These are phyloP conservation scores for Basipetospora chlamydospora DNA, from an alignment of 2,329 filamentous ascomycete genomes.

Conservation along the genomic window DNA sequence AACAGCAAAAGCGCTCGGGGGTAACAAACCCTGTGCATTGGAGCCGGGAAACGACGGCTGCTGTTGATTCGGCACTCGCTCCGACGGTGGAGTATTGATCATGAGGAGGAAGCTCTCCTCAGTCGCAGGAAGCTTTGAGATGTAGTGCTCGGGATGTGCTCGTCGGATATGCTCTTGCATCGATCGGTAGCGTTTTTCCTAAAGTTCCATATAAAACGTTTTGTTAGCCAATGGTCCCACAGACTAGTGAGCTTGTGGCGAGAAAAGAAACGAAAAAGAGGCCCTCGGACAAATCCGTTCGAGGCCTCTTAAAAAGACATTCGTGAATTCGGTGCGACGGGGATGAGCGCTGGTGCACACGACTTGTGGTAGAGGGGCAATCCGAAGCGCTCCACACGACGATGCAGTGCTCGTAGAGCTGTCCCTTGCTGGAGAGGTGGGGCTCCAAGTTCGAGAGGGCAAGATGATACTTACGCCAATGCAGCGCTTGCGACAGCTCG, in stretches of 20 bases:
- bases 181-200: conserved; percentile 93
- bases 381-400: too few relatives aligned
- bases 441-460: too few relatives aligned
- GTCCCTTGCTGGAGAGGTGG: too few relatives aligned
- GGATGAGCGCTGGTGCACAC: too few relatives aligned
- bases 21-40: conserved; percentile 9
- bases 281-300: too few relatives aligned
- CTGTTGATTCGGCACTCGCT: conserved; percentile 34
- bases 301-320: too few relatives aligned
- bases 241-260: too few relatives aligned
- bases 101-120: conserved; percentile 96
- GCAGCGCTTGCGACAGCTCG: conserved; percentile 92
- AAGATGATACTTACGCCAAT: conserved; percentile 65
- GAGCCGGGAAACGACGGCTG: conserved; percentile 13
- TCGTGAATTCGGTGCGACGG: too few relatives aligned
- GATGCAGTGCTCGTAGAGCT: too few relatives aligned
- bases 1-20: conserved; percentile 9
- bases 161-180: conserved; percentile 99
- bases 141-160: conserved; percentile 93
- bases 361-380: too few relatives aligned
- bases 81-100: conserved; percentile 78
- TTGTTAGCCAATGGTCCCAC: neutral
- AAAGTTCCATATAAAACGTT: conserved; percentile 11
- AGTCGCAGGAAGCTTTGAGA: conserved; percentile 91
- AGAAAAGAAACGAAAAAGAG: neutral